These are phyloP conservation scores for Sporothrix mexicana DNA, from an alignment of 2,329 filamentous ascomycete genomes.

Conservation along the genomic window DNA sequence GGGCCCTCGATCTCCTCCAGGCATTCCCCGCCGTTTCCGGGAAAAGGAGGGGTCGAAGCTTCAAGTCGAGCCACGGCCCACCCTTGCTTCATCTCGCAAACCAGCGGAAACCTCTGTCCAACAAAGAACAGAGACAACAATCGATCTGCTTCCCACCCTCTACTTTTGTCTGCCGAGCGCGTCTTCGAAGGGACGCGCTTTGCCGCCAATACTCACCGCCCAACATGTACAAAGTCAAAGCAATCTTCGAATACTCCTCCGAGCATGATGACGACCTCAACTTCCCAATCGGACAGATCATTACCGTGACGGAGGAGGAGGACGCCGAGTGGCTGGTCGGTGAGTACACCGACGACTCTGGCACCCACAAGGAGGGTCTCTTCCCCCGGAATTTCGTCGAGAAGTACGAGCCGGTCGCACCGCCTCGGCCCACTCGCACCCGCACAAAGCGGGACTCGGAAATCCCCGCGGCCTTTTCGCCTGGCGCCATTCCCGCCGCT, in stretches of 20 bases:
- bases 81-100: conserved; percentile 2
- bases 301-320: conserved; percentile 90
- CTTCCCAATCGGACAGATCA: conserved; percentile 84
- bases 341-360: conserved; percentile 79
- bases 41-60: conserved; percentile 39
- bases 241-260: conserved; percentile 92
- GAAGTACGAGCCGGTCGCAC: conserved; percentile 88
- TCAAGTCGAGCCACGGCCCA: conserved; percentile 31
- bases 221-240: conserved; percentile 92
- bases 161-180: background rate
- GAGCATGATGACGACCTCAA: conserved; percentile 93
- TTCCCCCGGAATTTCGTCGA: conserved; percentile 98
- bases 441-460: conserved; percentile 69
- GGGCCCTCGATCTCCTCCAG: conserved; percentile 24
- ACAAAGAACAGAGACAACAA: background rate
- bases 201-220: conserved; percentile 30
- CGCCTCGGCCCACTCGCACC: conserved; percentile 79
- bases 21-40: conserved; percentile 37
- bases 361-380: conserved; percentile 79
- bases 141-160: background rate
- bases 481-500: conserved; percentile 41
- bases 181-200: conserved; percentile 13
- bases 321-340: conserved; percentile 94
- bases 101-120: conserved; percentile 11
- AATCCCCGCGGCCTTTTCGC: conserved; percentile 23